Conservation (phyloP, 768 basidiomycete species). For the Wakefieldia striispora region DNA sequence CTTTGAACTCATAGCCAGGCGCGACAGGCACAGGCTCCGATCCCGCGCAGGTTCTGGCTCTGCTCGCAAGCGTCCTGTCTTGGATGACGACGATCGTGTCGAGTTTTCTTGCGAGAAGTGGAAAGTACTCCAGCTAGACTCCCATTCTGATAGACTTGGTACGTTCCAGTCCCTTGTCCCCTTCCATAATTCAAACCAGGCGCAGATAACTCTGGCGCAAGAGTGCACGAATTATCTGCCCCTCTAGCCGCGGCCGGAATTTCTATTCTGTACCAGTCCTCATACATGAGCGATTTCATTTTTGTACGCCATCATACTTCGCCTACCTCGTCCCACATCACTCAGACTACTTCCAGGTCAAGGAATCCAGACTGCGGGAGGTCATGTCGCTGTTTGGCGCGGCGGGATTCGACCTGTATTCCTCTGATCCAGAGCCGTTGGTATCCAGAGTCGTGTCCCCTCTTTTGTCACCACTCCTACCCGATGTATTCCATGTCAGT, state of each 20-base stretch:
- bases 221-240: conserved; percentile 73
- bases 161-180: conserved; percentile 17
- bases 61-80: conserved; percentile 21
- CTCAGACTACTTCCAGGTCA: conserved; percentile 46
- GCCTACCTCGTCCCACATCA: background rate
- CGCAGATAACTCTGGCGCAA: conserved; percentile 65
- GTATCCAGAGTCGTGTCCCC: conserved; percentile 30
- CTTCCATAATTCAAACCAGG: conserved; percentile 4
- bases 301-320: conserved; percentile 50
- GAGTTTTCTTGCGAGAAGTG: conserved; percentile 74
- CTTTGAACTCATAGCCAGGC: conserved; percentile 60
- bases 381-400: conserved; percentile 57
- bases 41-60: conserved; percentile 40
- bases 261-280: conserved; percentile 79
- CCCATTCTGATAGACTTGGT: conserved; percentile 72
- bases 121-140: conserved; percentile 81
- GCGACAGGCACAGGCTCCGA: conserved; percentile 49
- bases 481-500: conserved; percentile 29
- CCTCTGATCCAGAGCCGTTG: conserved; percentile 41
- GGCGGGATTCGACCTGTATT: conserved; percentile 67
- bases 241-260: conserved; percentile 75
- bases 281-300: conserved; percentile 81
- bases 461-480: conserved; percentile 32
- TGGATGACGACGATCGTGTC: conserved; percentile 44
- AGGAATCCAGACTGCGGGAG: conserved; percentile 60